phyloP scores from a whole-genome alignment of 352 stramenopile species.

The Vaucheria bursata region DNA sequence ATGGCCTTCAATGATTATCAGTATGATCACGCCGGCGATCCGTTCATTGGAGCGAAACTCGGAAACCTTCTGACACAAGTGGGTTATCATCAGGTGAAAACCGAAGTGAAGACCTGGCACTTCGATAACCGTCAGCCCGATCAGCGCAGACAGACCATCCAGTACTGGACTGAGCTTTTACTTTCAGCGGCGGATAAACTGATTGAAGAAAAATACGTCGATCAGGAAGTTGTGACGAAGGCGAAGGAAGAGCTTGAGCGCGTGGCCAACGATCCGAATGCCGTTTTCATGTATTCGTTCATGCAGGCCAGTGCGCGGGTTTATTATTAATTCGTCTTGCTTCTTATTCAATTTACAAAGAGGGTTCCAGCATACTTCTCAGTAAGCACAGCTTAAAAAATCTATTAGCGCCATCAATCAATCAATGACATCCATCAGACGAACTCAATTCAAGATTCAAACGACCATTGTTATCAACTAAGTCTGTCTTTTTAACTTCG shows the following conservation, averaged over 20 bases:
- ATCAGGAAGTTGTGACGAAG: neutral
- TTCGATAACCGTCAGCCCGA: neutral
- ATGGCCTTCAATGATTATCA: neutral
- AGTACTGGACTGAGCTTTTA: neutral
- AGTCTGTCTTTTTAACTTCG: no score
- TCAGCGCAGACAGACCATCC: neutral
- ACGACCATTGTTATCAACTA: no score
- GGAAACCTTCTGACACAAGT: neutral
- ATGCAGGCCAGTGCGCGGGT: neutral
- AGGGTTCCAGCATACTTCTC: no score
- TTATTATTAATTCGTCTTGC: neutral
- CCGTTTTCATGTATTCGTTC: neutral
- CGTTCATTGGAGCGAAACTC: neutral
- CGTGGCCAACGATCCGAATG: neutral
- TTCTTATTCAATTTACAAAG: no score
- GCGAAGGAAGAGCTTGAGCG: neutral
- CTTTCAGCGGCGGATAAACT: neutral
- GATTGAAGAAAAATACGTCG: neutral
- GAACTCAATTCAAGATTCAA: no score
- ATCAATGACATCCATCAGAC: no score
- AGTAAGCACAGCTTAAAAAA: no score
- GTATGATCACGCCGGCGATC: neutral
- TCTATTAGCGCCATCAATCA: no score
- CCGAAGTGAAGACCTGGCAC: neutral
- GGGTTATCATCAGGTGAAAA: neutral